Conservation (phyloP, 1,139 yeast species). For the Spathaspora jeffriesii region DNA sequence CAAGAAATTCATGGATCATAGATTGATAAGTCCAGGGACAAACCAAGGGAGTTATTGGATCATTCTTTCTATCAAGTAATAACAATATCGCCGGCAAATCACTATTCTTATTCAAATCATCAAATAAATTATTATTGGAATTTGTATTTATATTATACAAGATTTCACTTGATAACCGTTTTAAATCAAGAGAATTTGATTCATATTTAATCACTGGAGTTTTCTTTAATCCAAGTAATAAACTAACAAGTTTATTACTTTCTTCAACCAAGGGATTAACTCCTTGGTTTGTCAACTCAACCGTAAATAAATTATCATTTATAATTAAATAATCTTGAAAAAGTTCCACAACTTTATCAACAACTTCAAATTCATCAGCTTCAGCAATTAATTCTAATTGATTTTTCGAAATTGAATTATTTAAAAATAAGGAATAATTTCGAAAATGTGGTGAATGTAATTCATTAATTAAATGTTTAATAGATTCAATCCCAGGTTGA, state of each 20-base stretch:
- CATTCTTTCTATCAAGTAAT: constrained; percentile 82
- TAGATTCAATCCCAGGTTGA: constrained; percentile 71
- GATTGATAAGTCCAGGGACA: constrained; percentile 99
- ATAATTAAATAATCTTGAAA: constrained; percentile 82
- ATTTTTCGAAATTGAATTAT: constrained; percentile 70
- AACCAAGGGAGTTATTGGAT: constrained; percentile 89
- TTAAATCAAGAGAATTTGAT: constrained; percentile 58
- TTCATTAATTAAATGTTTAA: constrained; percentile 63
- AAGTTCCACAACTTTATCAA: constrained; percentile 73
- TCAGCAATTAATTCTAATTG: constrained; percentile 88
- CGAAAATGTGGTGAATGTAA: constrained; percentile 77
- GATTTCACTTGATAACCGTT: constrained; percentile 73
- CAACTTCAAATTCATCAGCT: constrained; percentile 83
- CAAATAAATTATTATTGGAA: constrained; percentile 63
- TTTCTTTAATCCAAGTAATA: constrained; percentile 70
- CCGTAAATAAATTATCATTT: constrained; percentile 63
- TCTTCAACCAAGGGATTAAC: constrained; percentile 38
- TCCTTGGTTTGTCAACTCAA: constrained; percentile 8
- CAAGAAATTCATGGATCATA: constrained; percentile 92
- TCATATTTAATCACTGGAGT: constrained; percentile 83
- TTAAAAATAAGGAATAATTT: constrained; percentile 74
- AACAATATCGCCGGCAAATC: constrained; percentile 78
- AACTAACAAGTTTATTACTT: constrained; percentile 57
- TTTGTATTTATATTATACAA: constrained; percentile 58
- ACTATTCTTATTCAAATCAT: constrained; percentile 49